Conservation (phyloP, 2,329 filamentous ascomycete genomes). For the Cyclaneusma minus region DNA sequence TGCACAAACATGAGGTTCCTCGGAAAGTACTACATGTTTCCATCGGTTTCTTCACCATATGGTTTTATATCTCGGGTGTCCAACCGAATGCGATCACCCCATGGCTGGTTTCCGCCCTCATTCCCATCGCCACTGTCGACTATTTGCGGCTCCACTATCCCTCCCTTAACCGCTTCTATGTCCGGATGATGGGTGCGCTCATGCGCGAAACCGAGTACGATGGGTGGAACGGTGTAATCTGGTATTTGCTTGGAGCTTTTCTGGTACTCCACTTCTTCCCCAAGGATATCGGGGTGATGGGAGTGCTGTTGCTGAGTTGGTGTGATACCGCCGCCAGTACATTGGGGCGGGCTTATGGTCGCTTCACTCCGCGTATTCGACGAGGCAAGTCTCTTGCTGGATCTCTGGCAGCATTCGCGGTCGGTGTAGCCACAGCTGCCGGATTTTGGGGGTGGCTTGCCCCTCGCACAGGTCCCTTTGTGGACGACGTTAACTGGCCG, state of each 20-base stretch:
- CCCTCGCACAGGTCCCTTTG: constrained; percentile 48
- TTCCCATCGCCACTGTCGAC: constrained; percentile 75
- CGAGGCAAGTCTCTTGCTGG: constrained; percentile 86
- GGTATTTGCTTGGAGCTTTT: constrained; percentile 86
- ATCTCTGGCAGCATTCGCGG: constrained; percentile 65
- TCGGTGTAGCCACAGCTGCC: constrained; percentile 69
- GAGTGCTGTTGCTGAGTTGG: constrained; percentile 85
- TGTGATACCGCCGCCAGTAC: constrained; percentile 96
- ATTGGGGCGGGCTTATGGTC: constrained; percentile 77
- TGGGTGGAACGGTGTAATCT: constrained; percentile 94
- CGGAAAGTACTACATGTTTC: constrained; percentile 88
- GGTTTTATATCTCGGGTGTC: constrained; percentile 66
- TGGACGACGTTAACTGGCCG: constrained; percentile 49
- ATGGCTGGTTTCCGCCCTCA: constrained; percentile 61
- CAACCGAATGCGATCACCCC: constrained; percentile 70
- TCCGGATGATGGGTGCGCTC: constrained; percentile 67
- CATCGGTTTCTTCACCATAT: constrained; percentile 86
- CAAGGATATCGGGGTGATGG: constrained; percentile 84
- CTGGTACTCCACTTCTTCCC: constrained; percentile 73
- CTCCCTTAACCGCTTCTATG: constrained; percentile 75
- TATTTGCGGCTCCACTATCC: constrained; percentile 69
- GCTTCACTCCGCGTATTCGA: constrained; percentile 74
- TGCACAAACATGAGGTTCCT: constrained; percentile 94
- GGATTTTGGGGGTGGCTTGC: constrained; percentile 83
- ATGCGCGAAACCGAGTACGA: constrained; percentile 95